Conservation (phyloP, 192 early-diverging fungal genomes). For the Globomyces pollinis-pini region DNA sequence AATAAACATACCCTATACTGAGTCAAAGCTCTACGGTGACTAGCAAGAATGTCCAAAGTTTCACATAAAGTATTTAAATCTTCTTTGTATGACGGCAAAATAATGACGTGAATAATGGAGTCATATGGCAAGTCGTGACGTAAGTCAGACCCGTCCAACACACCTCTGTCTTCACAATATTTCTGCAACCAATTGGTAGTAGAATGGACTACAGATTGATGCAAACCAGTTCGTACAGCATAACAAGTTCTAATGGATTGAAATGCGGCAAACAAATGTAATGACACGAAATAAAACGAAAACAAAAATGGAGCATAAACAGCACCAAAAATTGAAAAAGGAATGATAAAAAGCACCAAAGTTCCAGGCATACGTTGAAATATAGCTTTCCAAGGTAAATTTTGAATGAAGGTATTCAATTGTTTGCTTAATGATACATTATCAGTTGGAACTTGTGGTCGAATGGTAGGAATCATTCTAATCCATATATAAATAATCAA, state of each 20-base stretch:
- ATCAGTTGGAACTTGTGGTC: not conserved
- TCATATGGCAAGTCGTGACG: slow-evolving; percentile 24
- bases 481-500: too few relatives aligned
- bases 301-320: slow-evolving; percentile 22
- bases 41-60: slow-evolving; percentile 53
- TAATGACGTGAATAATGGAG: slow-evolving; percentile 47
- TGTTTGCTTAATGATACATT: not conserved
- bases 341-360: slow-evolving; percentile 13
- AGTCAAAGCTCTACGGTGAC: slow-evolving; percentile 27
- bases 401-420: too few relatives aligned
- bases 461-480: slow-evolving; percentile 6
- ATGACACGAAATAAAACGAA: slow-evolving; percentile 14
- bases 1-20: slow-evolving; percentile 50
- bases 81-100: slow-evolving; percentile 63
- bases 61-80: slow-evolving; percentile 52
- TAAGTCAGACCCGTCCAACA: not conserved
- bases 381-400: slow-evolving; percentile 12
- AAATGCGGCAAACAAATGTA: slow-evolving; percentile 22
- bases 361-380: slow-evolving; percentile 32
- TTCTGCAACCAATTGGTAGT: slow-evolving; percentile 23
- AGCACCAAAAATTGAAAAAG: slow-evolving; percentile 21
- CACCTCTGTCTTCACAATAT: slow-evolving; percentile 17
- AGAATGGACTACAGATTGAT: slow-evolving; percentile 9
- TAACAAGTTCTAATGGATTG: slow-evolving; percentile 20
- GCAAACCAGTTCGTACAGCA: slow-evolving; percentile 8